Evolutionary conservation across 495 filamentous ascomycete genomes (phyloP), one percentile per base, ranked within the genome.

Genomic region (Cetradonia linearis): DNA sequence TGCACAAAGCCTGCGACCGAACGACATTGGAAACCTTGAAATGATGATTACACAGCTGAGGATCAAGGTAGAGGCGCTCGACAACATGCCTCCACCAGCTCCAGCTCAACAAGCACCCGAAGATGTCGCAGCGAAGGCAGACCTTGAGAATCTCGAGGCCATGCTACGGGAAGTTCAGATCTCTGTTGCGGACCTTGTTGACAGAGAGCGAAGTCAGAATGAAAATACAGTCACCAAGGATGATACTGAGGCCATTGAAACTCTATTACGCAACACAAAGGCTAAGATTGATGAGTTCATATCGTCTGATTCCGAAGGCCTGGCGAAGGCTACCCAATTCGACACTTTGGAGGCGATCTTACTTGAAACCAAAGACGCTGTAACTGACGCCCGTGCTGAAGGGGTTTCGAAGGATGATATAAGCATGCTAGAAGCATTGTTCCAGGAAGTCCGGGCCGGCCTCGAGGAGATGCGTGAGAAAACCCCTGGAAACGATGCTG

Each of bases 221-320:
- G 61, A 72, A 58, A 66, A 76, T 56, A 40, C 68, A 3, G 82
- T 82, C 27, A 79, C 77, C 28, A 84, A 81, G 68, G 87, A 92
- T 60, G 89, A 95, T 64, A 86, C 86, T 3, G 83, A 89, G 60
- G 87, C 86, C n/a, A 89, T 96, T 58, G 90, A 95, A 69, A 90
- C 84, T 0, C 79, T 96, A 49, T 79, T 96, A 27, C 81, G 85
- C 52, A 91, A 90, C 67, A 88, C 88, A 23, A 95, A 94, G 65
- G 80, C 85, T 11, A 84, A 86, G 53, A 75, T 95, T 44, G 91
- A 95, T 37, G 89, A 90, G 36, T 73, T 93, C 47, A 76, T 77
- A 20, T 81, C 91, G 47, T 82, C 87, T 20, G 75, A 78, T 36
- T 67, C 77, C 0, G 78, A 81, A 34, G 74, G 75, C 49, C 66